Conservation (phyloP, 2,329 filamentous ascomycete species). For the Fusarium citri region DNA sequence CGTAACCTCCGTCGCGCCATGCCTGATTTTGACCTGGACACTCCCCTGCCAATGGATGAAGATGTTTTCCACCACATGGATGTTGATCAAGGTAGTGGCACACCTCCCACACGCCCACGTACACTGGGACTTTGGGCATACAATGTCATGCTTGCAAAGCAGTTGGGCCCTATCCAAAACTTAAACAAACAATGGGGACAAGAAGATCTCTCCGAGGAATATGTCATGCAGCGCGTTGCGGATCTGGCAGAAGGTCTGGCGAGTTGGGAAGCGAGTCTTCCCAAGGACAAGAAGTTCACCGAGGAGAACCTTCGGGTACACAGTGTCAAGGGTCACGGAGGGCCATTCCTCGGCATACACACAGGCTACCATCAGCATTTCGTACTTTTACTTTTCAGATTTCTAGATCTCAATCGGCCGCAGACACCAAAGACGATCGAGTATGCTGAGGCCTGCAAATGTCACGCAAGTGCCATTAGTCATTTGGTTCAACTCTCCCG, state of each 20-base stretch:
- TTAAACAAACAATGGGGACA: conserved; percentile 12
- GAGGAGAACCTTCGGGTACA: conserved; percentile 9
- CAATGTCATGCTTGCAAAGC: conserved; percentile 13
- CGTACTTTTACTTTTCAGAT: conserved; percentile 1
- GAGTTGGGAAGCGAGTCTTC: conserved; percentile 3
- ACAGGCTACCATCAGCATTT: conserved; percentile 16
- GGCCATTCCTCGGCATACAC: conserved; percentile 14
- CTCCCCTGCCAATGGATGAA: conserved; percentile 15
- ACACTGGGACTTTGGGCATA: conserved; percentile 13
- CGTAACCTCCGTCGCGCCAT: conserved; percentile 14
- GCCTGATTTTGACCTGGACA: conserved; percentile 13
- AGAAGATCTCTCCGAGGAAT: conserved; percentile 2
- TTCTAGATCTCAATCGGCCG: conserved; percentile 1
- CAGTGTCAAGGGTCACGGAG: conserved; percentile 5
- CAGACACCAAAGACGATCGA: conserved; percentile 9
- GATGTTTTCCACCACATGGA: conserved; percentile 7
- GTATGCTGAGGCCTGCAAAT: conserved; percentile 10
- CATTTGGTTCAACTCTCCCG: conserved; percentile 5
- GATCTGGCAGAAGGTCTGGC: conserved; percentile 1
- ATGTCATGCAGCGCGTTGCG: conserved; percentile 10
- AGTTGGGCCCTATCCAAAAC: conserved; percentile 5
- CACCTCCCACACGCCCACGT: neutral
- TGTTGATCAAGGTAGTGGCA: neutral
- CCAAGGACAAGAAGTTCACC: conserved; percentile 6
- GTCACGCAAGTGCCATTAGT: conserved; percentile 4